Percentiles rank a stretch among this genome's conserved stretches.
These are phyloP conservation scores for Backusella sp. DNA, from an alignment of 192 early-diverging fungal genomes.

Conservation along the genomic window DNA sequence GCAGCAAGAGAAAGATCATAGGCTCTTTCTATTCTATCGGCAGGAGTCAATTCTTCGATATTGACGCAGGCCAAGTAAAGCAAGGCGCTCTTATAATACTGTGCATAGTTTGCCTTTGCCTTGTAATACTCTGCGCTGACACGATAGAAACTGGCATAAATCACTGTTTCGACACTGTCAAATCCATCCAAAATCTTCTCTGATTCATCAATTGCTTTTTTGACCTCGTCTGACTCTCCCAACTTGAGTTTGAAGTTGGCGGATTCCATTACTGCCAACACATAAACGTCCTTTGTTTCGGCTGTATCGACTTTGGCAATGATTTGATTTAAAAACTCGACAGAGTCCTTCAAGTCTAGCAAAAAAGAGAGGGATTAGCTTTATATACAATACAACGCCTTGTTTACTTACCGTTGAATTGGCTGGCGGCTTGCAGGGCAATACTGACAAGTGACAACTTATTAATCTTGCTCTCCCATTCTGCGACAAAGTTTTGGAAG, in stretches of 20 bases:
- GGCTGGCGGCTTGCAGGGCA: slow-evolving; percentile 72
- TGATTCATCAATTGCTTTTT: slow-evolving; percentile 79
- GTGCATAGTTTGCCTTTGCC: slow-evolving; percentile 86
- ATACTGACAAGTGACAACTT: slow-evolving; percentile 86
- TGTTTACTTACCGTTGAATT: slow-evolving; percentile 60
- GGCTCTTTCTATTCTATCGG: slow-evolving; percentile 87
- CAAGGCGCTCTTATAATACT: slow-evolving; percentile 95
- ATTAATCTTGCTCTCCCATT: slow-evolving; percentile 96
- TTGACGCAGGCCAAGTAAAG: slow-evolving; percentile 91
- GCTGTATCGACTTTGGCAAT: slow-evolving; percentile 68
- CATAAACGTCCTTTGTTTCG: slow-evolving; percentile 80
- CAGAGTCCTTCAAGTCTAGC: slow-evolving; percentile 63
- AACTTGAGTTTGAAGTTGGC: slow-evolving; percentile 81
- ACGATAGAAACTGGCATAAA: slow-evolving; percentile 93
- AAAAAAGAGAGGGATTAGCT: background rate
- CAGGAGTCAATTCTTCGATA: slow-evolving; percentile 70
- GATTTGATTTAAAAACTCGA: slow-evolving; percentile 73
- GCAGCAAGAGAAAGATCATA: slow-evolving; percentile 90
- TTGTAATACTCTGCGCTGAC: slow-evolving; percentile 98
- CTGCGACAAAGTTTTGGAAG: slow-evolving; percentile 88
- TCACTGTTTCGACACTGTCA: slow-evolving; percentile 77
- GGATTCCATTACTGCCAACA: slow-evolving; percentile 81
- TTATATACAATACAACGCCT: background rate
- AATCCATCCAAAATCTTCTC: slow-evolving; percentile 80
- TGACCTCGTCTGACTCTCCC: slow-evolving; percentile 81